phyloP scores from a whole-genome alignment of 768 basidiomycete species.

The Tephrocybe rancida region DNA sequence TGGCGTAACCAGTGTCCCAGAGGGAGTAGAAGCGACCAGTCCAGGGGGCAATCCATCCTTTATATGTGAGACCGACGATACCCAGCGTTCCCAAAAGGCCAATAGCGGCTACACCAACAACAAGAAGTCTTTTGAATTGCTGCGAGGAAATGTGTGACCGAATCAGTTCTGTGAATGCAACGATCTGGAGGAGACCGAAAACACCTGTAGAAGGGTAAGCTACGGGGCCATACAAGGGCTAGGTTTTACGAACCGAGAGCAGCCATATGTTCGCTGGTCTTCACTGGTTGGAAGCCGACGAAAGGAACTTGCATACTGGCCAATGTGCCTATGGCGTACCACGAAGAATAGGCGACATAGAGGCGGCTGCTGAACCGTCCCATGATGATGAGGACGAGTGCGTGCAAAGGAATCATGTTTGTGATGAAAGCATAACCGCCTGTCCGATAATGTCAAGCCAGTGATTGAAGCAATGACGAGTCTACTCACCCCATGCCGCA shows the following conservation, averaged over 20 bases:
- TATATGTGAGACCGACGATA: constrained; percentile 84
- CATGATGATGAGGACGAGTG: constrained; percentile 94
- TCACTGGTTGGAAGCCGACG: constrained; percentile 98
- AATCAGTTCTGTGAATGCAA: constrained; percentile 90
- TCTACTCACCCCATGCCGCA: constrained; percentile 91
- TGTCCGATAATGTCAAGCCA: constrained; percentile 26
- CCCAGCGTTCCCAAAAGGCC: constrained; percentile 74
- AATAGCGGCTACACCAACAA: constrained; percentile 64
- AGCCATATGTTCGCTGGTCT: constrained; percentile 98
- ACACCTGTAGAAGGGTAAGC: constrained; percentile 56
- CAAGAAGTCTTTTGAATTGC: constrained; percentile 87
- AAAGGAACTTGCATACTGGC: constrained; percentile 99
- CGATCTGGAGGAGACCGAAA: constrained; percentile 94
- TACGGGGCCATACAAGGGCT: not conserved
- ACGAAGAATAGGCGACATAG: constrained; percentile 94
- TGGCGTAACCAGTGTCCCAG: constrained; percentile 99
- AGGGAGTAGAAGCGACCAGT: constrained; percentile 99
- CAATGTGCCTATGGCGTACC: constrained; percentile 97
- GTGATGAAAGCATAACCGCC: constrained; percentile 99
- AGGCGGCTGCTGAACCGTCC: constrained; percentile 90
- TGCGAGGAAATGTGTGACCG: constrained; percentile 87
- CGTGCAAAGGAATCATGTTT: constrained; percentile 99
- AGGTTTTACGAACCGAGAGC: constrained; percentile 70
- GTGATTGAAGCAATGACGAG: constrained; percentile 3
- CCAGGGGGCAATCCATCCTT: constrained; percentile 97